Conservation (phyloP, 1,284 basidiomycete genomes). For the Entoloma clypeatum region DNA sequence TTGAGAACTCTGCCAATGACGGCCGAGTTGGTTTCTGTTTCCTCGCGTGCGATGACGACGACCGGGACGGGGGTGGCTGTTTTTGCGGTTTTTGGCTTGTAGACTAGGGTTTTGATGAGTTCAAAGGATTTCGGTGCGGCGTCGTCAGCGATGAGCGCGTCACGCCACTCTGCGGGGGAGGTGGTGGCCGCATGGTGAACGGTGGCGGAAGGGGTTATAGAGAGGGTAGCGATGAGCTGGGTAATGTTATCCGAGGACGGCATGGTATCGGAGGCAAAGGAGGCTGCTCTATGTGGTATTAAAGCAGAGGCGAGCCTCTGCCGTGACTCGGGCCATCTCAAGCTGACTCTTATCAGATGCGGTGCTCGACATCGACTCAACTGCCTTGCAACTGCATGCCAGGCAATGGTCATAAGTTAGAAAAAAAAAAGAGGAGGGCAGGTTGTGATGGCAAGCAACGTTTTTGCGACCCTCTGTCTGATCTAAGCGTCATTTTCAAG, state of each 20-base stretch:
- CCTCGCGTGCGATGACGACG: conserved; percentile 82
- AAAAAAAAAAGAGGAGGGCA: conserved; percentile 6
- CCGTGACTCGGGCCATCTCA: conserved; percentile 32
- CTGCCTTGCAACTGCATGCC: conserved; percentile 26
- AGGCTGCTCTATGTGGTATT: too few relatives aligned
- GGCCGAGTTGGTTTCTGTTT: conserved; percentile 74
- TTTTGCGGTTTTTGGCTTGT: conserved; percentile 92
- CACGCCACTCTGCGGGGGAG: conserved; percentile 68
- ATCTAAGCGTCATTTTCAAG: conserved; percentile 15
- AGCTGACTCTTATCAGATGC: conserved; percentile 34
- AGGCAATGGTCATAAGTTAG: conserved; percentile 28
- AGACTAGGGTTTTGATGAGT: conserved; percentile 80
- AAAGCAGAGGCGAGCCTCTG: conserved; percentile 16
- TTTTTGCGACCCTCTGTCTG: conserved; percentile 13
- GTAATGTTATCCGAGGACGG: conserved; percentile 34
- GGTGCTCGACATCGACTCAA: conserved; percentile 27
- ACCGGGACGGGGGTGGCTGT: conserved; percentile 81
- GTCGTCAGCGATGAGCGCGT: conserved; percentile 48
- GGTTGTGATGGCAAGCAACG: conserved; percentile 12
- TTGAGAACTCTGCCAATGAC: conserved; percentile 80
- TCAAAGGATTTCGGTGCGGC: conserved; percentile 58
- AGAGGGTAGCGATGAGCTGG: conserved; percentile 45
- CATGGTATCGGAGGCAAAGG: too few relatives aligned
- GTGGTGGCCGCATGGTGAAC: conserved; percentile 53
- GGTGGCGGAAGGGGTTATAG: conserved; percentile 48